Percentiles rank a stretch among this genome's conserved stretches.
phyloP scores from a whole-genome alignment of 169 alveolate genomes.

The Haemoproteus tartakovskyi region DNA sequence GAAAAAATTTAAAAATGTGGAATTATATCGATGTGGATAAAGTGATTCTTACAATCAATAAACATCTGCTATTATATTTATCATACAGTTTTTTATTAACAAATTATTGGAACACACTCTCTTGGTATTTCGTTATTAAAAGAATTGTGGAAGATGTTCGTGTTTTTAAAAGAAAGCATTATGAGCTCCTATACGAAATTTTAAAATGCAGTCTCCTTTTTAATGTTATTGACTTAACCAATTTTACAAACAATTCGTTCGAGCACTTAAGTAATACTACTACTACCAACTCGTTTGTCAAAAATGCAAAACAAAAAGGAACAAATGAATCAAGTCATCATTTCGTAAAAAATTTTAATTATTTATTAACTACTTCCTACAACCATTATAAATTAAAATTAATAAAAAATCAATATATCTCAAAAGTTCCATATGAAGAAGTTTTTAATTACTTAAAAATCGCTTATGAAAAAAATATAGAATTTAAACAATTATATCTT shows the following conservation, averaged over 20 bases:
- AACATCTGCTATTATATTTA: slow-evolving; percentile 37
- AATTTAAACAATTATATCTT: slow-evolving; percentile 41
- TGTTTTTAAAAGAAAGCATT: slow-evolving; percentile 50
- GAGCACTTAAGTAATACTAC: neutral
- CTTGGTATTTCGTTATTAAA: slow-evolving; percentile 57
- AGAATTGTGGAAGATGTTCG: slow-evolving; percentile 58
- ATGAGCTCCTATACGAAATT: slow-evolving; percentile 49
- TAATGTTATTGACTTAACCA: slow-evolving; percentile 40
- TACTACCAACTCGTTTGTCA: neutral
- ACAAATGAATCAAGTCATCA: slow-evolving; percentile 2
- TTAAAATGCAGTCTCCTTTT: slow-evolving; percentile 36
- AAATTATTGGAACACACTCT: slow-evolving; percentile 22
- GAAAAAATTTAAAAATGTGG: slow-evolving; percentile 40
- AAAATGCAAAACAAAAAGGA: neutral
- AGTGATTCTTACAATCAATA: slow-evolving; percentile 42
- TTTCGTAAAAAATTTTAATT: slow-evolving; percentile 35
- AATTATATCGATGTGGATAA: slow-evolving; percentile 30
- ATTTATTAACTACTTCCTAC: slow-evolving; percentile 40
- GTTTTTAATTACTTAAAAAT: slow-evolving; percentile 48
- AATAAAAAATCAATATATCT: slow-evolving; percentile 39
- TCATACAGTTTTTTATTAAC: slow-evolving; percentile 55
- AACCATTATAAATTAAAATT: slow-evolving; percentile 45
- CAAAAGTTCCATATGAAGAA: slow-evolving; percentile 62
- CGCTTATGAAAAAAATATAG: slow-evolving; percentile 49
- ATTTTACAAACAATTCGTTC: slow-evolving; percentile 8